Conservation (phyloP, 306 rosid species). For the Trifolium pratense region DNA sequence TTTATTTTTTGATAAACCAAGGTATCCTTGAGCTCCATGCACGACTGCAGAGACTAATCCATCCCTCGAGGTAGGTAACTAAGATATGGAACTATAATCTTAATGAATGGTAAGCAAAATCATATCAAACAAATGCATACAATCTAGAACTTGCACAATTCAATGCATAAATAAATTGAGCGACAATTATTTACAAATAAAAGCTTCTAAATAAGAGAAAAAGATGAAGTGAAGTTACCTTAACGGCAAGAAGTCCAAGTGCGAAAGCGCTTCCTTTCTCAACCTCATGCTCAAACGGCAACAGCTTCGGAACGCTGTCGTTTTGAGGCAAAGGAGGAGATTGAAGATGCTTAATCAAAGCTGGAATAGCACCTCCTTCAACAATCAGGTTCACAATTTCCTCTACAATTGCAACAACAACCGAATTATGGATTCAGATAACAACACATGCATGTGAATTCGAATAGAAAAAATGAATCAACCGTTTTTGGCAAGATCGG, state of each 20-base stretch:
- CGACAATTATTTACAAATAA: constrained; percentile 8
- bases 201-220: not conserved
- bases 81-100: no score
- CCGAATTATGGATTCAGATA: not conserved
- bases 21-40: no score
- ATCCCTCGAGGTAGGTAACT: no score
- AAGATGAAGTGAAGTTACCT: constrained; percentile 54
- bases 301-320: constrained; percentile 60
- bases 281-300: constrained; percentile 92
- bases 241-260: constrained; percentile 94
- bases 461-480: not conserved
- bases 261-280: constrained; percentile 99
- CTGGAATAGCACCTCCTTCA: constrained; percentile 92
- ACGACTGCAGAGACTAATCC: no score
- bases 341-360: constrained; percentile 85
- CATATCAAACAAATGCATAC: no score
- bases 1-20: no score
- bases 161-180: constrained; percentile 4
- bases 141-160: no score
- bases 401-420: constrained; percentile 62
- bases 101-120: no score
- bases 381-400: constrained; percentile 93
- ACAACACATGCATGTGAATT: not conserved
- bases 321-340: constrained; percentile 56
- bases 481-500: constrained; percentile 98